A percentile compares a stretch with the other conserved stretches of the same genome.
Evolutionary conservation across 306 rosid genomes (phyloP).

Genomic region (Gillenia trifoliata): DNA sequence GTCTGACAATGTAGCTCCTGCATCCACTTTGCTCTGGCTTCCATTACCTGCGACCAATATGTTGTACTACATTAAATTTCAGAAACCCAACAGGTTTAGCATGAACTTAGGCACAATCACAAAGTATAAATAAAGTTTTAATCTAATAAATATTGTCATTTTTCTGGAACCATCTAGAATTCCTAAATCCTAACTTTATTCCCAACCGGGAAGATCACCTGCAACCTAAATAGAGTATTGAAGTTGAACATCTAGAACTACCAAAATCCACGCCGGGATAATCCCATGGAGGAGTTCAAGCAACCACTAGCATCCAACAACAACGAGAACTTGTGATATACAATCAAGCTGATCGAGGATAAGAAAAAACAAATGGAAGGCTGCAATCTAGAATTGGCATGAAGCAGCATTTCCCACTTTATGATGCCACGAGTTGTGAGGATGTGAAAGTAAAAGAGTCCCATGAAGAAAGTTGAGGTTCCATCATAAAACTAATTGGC

Average conservation of each 20-base stretch:
- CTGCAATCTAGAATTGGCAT: background rate
- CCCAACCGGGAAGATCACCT: background rate
- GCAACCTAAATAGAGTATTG: background rate
- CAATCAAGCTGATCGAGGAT: background rate
- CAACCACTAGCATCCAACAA: background rate
- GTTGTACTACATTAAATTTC: conserved; percentile 11
- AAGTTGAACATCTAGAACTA: background rate
- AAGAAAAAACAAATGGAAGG: background rate
- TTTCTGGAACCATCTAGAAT: background rate
- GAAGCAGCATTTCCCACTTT: background rate
- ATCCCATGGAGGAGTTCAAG: background rate
- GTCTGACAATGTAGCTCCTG: conserved; percentile 76
- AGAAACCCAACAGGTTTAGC: background rate
- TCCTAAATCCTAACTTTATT: background rate
- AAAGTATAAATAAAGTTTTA: background rate
- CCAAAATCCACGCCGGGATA: background rate
- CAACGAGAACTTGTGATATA: background rate
- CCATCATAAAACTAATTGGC: too few relatives aligned
- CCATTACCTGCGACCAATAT: conserved; percentile 59
- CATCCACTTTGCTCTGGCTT: conserved; percentile 91
- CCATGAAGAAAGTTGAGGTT: too few relatives aligned
- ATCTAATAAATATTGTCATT: background rate
- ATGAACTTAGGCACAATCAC: background rate
- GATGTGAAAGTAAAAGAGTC: too few relatives aligned
- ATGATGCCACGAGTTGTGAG: background rate